Base-by-base conservation (phyloP, 257 asterid genomes). In the Verbascum thapsus region DNA sequence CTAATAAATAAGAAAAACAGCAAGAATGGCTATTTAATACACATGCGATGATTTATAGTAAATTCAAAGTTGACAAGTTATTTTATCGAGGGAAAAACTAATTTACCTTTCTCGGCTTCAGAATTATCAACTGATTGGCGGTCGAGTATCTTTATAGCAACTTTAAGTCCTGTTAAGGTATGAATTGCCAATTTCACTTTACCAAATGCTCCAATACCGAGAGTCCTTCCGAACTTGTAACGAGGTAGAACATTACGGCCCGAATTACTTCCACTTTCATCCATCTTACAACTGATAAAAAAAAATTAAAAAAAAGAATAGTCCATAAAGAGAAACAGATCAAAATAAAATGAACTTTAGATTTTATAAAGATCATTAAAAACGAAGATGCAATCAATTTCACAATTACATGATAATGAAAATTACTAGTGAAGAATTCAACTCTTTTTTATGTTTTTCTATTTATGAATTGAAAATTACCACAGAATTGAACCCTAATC, bases 161-260 rank as follows among this genome's bases (percentile, higher is more conserved):
- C 95, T 54, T 84, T 74, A 53, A 77, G 61, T 58, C 86, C 83
- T 3, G 95, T 76, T 54, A 78, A 57, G 41, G 44, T 75, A 70
- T 84, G 92, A 44, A 74, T 58, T 49, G 88, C 95, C 32, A 80
- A 67, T 71, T 81, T 87, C 54, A 87, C 95, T 74, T 81, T 76
- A 20, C 81, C 91, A 76, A 76, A 84, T 16, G 85, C 35, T 5
- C 92, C 92, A 58, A 71, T 53, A 3, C 95, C 95, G 10, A 87
- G 82, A 15, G 73, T 82, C 72, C 54, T 80, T 8, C 79, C 87
- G 26, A 87, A 35, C 69, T 71, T 76, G 80, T 87, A 87, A 26
- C 64, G 68, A 10, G 72, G 47, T 17, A 80, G 53, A 40, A 23
- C 67, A 0, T 54, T 42, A 32, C 26, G 68, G 16, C 39, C 9